These are phyloP conservation scores for Bothriochloa decipiens DNA, from an alignment of 176 grass and related monocot species.

Conservation along the genomic window DNA sequence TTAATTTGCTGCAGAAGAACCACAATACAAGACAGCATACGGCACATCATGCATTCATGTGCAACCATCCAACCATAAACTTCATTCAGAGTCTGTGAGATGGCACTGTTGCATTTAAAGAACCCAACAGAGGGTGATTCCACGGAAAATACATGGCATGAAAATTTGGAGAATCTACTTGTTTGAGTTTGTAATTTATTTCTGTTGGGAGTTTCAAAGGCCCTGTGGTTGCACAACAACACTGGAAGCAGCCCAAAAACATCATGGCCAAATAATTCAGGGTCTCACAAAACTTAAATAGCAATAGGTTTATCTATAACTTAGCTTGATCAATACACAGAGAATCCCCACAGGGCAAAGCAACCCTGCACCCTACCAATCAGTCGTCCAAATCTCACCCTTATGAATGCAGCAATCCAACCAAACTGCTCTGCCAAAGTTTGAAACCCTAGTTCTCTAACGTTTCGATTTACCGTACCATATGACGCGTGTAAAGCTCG, in stretches of 20 bases:
- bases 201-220: neutral
- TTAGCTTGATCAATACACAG: neutral
- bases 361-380: neutral
- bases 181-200: neutral
- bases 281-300: neutral
- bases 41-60: slow-evolving; percentile 5
- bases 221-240: neutral
- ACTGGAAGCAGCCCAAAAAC: neutral
- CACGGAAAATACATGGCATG: neutral
- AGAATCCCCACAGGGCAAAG: neutral
- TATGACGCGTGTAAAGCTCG: neutral
- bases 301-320: neutral
- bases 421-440: neutral
- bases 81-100: neutral
- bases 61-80: neutral
- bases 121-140: neutral
- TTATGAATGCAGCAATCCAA: slow-evolving; percentile 32
- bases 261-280: neutral
- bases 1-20: neutral
- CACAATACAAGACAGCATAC: neutral
- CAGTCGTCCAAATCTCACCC: slow-evolving; percentile 2
- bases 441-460: neutral
- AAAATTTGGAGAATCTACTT: neutral
- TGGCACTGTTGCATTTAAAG: neutral
- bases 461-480: neutral